Evolutionary conservation across 768 basidiomycete genomes (phyloP).

Genomic region (Paxillus rubicundulus): DNA sequence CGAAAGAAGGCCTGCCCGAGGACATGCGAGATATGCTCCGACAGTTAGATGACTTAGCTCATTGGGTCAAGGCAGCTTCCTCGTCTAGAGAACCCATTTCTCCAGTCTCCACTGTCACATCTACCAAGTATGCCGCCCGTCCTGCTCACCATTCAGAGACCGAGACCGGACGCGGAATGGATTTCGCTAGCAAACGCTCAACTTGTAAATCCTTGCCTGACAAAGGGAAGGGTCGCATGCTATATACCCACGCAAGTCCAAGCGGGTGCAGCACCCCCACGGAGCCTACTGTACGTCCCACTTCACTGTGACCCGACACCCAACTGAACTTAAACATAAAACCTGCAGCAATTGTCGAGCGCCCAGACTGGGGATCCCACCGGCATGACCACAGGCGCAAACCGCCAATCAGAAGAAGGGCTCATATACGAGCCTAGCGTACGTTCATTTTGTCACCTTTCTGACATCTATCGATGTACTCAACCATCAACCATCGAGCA

Average conservation of each 20-base stretch:
- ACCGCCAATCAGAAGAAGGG: conserved; percentile 8
- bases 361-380: background rate
- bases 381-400: background rate
- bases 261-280: conserved; percentile 1
- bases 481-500: background rate
- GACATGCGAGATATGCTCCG: conserved; percentile 27
- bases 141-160: background rate
- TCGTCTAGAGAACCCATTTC: conserved; percentile 7
- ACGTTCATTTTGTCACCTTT: conserved; percentile 8
- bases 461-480: background rate
- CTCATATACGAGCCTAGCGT: conserved; percentile 32
- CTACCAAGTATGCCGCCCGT: background rate
- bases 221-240: conserved; percentile 25
- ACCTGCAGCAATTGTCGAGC: conserved; percentile 9
- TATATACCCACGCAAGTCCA: background rate
- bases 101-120: background rate
- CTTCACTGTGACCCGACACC: background rate
- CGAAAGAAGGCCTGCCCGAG: conserved; percentile 19
- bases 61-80: conserved; percentile 24
- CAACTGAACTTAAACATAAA: conserved; percentile 3
- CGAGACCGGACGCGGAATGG: background rate
- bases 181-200: background rate
- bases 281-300: conserved; percentile 12
- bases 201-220: background rate
- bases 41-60: conserved; percentile 28